Evolutionary conservation across 2,329 filamentous ascomycete species (phyloP).

Genomic region (Penicillium sp.): DNA sequence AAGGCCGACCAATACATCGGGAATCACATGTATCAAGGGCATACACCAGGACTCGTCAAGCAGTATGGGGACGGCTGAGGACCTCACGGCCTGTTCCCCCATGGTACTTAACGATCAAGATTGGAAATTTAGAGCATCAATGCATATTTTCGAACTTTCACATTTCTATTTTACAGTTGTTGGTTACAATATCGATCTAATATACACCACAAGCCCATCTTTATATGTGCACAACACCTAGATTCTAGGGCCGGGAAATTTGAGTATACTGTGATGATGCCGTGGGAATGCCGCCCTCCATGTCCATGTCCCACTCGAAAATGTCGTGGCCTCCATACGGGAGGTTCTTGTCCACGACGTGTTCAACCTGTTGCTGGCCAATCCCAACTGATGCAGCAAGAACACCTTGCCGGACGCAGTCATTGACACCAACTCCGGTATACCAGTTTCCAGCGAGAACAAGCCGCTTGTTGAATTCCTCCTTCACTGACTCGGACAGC

Average conservation of each 20-base stretch:
- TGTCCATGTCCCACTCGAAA: slow-evolving; percentile 27
- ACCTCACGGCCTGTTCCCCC: not conserved
- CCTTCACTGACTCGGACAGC: slow-evolving; percentile 56
- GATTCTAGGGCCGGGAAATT: not conserved
- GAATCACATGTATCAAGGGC: not conserved
- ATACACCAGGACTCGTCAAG: not conserved
- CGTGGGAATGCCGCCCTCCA: slow-evolving; percentile 33
- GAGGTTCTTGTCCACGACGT: not conserved
- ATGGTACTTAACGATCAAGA: not conserved
- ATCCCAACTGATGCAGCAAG: slow-evolving; percentile 49
- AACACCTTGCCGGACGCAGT: slow-evolving; percentile 59
- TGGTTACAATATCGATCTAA: not conserved
- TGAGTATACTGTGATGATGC: slow-evolving; percentile 18
- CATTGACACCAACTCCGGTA: slow-evolving; percentile 51
- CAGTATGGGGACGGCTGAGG: not conserved
- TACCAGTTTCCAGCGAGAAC: slow-evolving; percentile 62
- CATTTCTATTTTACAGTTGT: not conserved
- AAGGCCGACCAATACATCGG: not conserved
- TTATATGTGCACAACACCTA: not conserved
- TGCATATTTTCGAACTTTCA: not conserved
- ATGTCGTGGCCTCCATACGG: slow-evolving; percentile 14
- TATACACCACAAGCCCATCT: not conserved
- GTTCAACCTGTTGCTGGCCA: slow-evolving; percentile 33
- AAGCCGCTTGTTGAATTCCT: slow-evolving; percentile 62
- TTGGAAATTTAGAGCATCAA: not conserved